These are phyloP conservation scores for Dendryphion nanum DNA, from an alignment of 2,329 filamentous ascomycete species.

Conservation along the genomic window DNA sequence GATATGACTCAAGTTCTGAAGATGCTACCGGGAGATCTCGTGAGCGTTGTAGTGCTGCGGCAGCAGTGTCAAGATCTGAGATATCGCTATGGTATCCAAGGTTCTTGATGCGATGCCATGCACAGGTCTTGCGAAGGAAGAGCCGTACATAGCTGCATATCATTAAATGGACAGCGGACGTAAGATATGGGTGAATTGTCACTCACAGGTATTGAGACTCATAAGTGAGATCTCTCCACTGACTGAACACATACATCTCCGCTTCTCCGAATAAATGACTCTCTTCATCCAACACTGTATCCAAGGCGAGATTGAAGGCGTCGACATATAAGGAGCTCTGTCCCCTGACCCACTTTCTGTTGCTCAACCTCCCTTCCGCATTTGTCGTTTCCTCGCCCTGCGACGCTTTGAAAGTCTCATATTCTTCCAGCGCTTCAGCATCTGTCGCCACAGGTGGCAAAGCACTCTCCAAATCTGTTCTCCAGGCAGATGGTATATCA, in stretches of 20 bases:
- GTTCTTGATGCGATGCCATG: slow-evolving; percentile 81
- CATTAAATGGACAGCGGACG: no score
- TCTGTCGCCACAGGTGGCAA: slow-evolving; percentile 65
- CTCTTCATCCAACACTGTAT: slow-evolving; percentile 88
- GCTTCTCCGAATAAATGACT: slow-evolving; percentile 79
- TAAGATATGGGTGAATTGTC: no score
- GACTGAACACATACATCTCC: slow-evolving; percentile 72
- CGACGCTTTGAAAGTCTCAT: slow-evolving; percentile 67
- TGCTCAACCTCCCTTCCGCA: slow-evolving; percentile 52
- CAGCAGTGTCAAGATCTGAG: slow-evolving; percentile 66
- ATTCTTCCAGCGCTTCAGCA: slow-evolving; percentile 73
- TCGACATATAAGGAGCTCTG: slow-evolving; percentile 94
- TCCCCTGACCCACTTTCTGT: slow-evolving; percentile 68
- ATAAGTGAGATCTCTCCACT: slow-evolving; percentile 73
- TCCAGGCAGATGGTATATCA: slow-evolving; percentile 22
- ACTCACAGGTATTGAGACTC: slow-evolving; percentile 88
- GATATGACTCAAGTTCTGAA: slow-evolving; percentile 36
- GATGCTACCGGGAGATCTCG: slow-evolving; percentile 55
- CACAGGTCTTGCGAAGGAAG: slow-evolving; percentile 86
- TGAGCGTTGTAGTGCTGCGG: slow-evolving; percentile 60
- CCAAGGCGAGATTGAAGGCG: slow-evolving; percentile 89
- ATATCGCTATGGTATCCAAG: slow-evolving; percentile 84
- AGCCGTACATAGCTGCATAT: slow-evolving; percentile 82
- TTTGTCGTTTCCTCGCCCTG: slow-evolving; percentile 41
- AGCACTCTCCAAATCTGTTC: slow-evolving; percentile 69